Conservation (phyloP, 2,329 filamentous ascomycete species). For the Knufia petricola region DNA sequence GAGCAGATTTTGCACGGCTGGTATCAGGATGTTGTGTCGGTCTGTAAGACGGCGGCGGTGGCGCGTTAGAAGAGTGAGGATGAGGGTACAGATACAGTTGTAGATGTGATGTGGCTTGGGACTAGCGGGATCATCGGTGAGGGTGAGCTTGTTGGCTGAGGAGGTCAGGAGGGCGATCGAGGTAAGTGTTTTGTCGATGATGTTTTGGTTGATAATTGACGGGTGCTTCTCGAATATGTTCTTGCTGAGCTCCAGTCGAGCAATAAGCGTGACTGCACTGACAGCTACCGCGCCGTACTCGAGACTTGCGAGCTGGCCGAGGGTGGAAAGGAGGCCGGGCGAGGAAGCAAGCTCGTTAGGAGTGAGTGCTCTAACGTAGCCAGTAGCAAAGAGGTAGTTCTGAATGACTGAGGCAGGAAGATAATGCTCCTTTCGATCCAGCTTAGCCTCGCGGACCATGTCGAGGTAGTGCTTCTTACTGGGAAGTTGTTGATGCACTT, state of each 20-base stretch:
- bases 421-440: not conserved
- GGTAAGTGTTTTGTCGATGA: slow-evolving; percentile 35
- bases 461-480: not conserved
- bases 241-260: slow-evolving; percentile 32
- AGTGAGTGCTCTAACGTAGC: not conserved
- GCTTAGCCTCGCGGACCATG: too few relatives aligned
- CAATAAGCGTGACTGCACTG: slow-evolving; percentile 11
- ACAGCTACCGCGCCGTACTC: not conserved
- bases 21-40: slow-evolving; percentile 50
- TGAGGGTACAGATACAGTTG: slow-evolving; percentile 44
- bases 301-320: slow-evolving; percentile 32
- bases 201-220: slow-evolving; percentile 35
- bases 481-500: not conserved
- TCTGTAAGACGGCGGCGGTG: slow-evolving; percentile 50
- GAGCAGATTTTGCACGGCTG: slow-evolving; percentile 46
- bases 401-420: not conserved
- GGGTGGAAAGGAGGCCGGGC: slow-evolving; percentile 5
- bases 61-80: slow-evolving; percentile 45
- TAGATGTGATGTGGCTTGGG: slow-evolving; percentile 35
- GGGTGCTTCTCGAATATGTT: slow-evolving; percentile 33
- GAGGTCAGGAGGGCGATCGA: slow-evolving; percentile 31
- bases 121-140: not conserved
- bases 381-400: not conserved
- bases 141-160: slow-evolving; percentile 23
- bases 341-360: not conserved